These are phyloP conservation scores for Styphnolobium japonicum DNA, from an alignment of 306 rosid species.

Conservation along the genomic window DNA sequence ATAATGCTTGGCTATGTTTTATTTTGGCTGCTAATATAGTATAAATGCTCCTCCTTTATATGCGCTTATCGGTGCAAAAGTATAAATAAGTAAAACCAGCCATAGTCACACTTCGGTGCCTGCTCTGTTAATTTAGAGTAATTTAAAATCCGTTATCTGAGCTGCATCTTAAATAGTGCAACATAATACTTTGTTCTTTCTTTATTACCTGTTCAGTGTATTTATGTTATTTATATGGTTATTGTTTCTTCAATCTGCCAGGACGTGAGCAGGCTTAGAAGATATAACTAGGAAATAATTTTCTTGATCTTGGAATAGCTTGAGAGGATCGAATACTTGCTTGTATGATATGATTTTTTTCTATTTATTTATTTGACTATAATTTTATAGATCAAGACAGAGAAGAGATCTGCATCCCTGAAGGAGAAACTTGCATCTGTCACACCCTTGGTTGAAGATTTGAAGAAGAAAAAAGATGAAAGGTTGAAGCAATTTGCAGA, in stretches of 20 bases:
- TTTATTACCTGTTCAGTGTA: not conserved
- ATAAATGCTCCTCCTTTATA: not conserved
- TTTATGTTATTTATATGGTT: not conserved
- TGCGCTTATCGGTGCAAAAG: not conserved
- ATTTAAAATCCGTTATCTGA: not conserved
- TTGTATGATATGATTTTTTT: conserved; percentile 22
- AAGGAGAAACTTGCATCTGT: conserved; percentile 87
- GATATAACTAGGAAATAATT: not conserved
- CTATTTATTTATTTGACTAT: conserved; percentile 21
- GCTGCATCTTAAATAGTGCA: not conserved
- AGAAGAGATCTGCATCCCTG: conserved; percentile 70
- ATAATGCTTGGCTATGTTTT: not conserved
- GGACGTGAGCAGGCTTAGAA: not conserved
- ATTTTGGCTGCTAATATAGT: not conserved
- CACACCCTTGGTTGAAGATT: conserved; percentile 76
- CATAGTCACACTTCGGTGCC: not conserved
- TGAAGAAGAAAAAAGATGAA: conserved; percentile 73
- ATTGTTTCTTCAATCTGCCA: not conserved
- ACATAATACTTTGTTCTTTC: not conserved
- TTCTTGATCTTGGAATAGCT: not conserved
- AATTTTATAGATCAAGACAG: conserved; percentile 55
- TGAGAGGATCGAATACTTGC: not conserved
- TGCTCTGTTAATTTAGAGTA: not conserved
- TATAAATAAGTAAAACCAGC: not conserved
- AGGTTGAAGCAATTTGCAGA: conserved; percentile 83